These are phyloP conservation scores for Pyricularia grisea DNA, from an alignment of 2,329 filamentous ascomycete genomes.

Conservation along the genomic window DNA sequence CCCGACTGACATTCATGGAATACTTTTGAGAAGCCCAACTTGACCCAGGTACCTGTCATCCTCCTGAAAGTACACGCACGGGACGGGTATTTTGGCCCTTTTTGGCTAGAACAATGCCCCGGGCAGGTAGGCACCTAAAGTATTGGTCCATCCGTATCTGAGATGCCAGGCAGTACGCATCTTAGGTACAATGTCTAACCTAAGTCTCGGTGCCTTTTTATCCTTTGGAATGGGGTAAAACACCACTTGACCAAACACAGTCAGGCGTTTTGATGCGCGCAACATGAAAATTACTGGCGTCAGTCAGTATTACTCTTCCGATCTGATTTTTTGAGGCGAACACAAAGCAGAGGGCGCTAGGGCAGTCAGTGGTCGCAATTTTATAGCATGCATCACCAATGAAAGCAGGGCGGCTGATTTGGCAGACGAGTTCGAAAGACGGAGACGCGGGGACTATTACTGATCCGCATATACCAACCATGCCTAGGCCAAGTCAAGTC, in stretches of 20 bases:
- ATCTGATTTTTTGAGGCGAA: background rate
- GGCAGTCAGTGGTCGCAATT: background rate
- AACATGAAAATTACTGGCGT: background rate
- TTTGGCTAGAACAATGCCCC: background rate
- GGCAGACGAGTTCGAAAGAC: background rate
- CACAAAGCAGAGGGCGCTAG: background rate
- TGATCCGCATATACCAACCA: background rate
- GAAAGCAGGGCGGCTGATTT: background rate
- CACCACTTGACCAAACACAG: background rate
- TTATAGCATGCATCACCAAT: background rate
- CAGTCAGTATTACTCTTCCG: background rate
- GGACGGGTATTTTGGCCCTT: background rate
- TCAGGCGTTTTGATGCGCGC: background rate
- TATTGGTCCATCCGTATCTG: background rate
- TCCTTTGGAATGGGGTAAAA: background rate
- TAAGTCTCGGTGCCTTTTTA: background rate
- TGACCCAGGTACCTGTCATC: background rate
- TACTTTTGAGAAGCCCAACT: background rate
- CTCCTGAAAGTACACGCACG: background rate
- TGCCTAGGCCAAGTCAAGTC: background rate
- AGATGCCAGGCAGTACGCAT: background rate
- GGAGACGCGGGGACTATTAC: background rate
- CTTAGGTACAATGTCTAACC: background rate
- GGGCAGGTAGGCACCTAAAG: background rate
- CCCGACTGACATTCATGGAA: background rate